Evolutionary conservation across 2,329 filamentous ascomycete species (phyloP), one percentile per base, ranked within the genome.

Genomic region (Chaetomiaceae sp.): DNA sequence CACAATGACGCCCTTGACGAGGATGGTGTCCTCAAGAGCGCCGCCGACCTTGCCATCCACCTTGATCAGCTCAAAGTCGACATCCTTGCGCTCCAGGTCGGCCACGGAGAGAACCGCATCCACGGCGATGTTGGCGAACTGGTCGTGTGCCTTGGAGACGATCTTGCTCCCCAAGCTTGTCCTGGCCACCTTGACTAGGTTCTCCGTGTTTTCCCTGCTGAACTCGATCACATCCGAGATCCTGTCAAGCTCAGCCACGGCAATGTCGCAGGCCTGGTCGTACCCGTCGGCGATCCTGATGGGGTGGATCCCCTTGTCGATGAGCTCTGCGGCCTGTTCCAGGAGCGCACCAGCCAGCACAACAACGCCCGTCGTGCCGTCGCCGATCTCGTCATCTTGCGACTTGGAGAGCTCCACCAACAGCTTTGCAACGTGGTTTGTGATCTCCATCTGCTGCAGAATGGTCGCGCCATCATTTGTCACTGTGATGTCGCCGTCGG

Each of bases 401-500:
- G 94, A 97, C 77, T 95, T 96, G 60, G 94, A 97, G 37, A 99
- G 85, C 71, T 96, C 92, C 46, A 99, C 94, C 56, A 99, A 78
- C 47, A 99, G 81, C 77, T 97, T 97, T 59, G 94, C 94, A 58
- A 99, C 91, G 73, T 97, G 92, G 80, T 99, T 97, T 64, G 89
- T 89, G 64, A 99, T 92, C 77, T 99, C 94, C 94, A 99, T 99
- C 81, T 95, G 91, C 65, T 89, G 87, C 63, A 99, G 79, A 66
- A 99, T 99, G 42, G 94, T 99, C 51, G 95, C 95, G 66, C 94
- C 94, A 75, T 99, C 94, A 77, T 99, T 99, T 63, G 94, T 99
- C 59, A 99, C 91, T 58, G 94, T 99, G 71, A 99, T 99, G 74
- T 99, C 94, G 71, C 94, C 94, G 71, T 99, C 94, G 58, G 94